A percentile compares a stretch with the other conserved stretches of the same genome.
Conservation (phyloP, 192 early-diverging fungal genomes). For the Allomyces javanicus region DNA sequence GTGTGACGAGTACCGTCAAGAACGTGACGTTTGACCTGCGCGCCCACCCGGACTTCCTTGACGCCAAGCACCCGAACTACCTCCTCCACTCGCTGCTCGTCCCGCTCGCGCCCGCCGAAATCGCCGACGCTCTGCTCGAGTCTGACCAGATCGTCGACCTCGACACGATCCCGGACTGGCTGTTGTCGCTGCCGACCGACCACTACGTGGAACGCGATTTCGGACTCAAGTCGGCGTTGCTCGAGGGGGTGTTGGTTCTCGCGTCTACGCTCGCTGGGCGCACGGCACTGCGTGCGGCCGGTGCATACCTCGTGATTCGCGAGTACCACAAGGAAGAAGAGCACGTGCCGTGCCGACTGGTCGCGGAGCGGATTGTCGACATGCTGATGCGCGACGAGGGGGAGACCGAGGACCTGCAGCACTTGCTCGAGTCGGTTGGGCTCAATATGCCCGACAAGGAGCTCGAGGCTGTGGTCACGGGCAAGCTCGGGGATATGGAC, state of each 20-base stretch:
- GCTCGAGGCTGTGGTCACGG: not conserved
- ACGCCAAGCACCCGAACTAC: conserved; percentile 27
- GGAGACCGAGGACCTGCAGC: not conserved
- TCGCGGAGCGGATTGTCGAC: conserved; percentile 60
- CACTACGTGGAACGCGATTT: conserved; percentile 39
- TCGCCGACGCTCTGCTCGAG: not conserved
- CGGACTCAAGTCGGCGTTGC: conserved; percentile 43
- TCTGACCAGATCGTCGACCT: not conserved
- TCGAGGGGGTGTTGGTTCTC: conserved; percentile 65
- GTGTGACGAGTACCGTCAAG: conserved; percentile 71
- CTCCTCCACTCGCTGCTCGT: not conserved
- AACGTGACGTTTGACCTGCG: conserved; percentile 46
- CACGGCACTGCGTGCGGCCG: conserved; percentile 53
- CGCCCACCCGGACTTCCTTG: conserved; percentile 74
- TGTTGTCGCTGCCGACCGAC: not conserved
- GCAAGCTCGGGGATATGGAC: not conserved
- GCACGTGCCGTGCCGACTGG: conserved; percentile 45
- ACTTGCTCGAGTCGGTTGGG: not conserved
- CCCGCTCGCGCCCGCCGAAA: not conserved
- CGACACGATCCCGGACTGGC: not conserved
- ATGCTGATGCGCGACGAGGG: conserved; percentile 66
- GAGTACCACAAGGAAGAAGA: conserved; percentile 58
- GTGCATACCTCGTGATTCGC: conserved; percentile 71
- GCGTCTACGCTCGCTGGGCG: conserved; percentile 55
- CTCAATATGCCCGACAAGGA: not conserved